Percentiles rank a stretch among this genome's conserved stretches.
Evolutionary conservation across 1,284 basidiomycete genomes (phyloP).

Genomic region (Mycena citricolor): DNA sequence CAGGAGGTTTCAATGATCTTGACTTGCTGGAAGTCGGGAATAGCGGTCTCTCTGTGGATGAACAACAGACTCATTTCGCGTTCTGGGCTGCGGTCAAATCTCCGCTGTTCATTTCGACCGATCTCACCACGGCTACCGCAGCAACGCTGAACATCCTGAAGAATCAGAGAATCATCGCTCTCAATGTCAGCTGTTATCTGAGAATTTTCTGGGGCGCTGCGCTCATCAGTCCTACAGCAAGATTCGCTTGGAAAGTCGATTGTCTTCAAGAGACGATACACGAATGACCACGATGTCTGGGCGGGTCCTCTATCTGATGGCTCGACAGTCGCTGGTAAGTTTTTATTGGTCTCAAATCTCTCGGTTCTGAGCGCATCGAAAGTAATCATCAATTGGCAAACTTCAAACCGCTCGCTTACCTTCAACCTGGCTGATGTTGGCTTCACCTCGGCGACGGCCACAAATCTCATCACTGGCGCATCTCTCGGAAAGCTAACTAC

Average conservation of each 20-base stretch:
- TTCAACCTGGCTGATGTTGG: conserved; percentile 44
- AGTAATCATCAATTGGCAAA: conserved; percentile 48
- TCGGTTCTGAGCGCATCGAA: too few relatives aligned
- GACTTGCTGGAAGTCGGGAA: conserved; percentile 52
- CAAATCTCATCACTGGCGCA: conserved; percentile 40
- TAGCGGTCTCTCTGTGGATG: conserved; percentile 38
- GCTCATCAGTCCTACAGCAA: conserved; percentile 37
- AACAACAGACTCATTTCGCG: conserved; percentile 49
- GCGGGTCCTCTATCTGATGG: conserved; percentile 49
- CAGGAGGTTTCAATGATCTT: conserved; percentile 33
- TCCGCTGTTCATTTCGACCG: conserved; percentile 46
- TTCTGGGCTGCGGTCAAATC: conserved; percentile 51
- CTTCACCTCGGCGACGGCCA: conserved; percentile 39
- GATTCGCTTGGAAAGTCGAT: conserved; percentile 48
- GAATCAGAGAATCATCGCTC: conserved; percentile 41
- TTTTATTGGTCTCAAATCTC: too few relatives aligned
- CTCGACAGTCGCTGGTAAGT: conserved; percentile 45
- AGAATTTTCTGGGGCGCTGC: background rate
- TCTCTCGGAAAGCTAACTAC: conserved; percentile 38
- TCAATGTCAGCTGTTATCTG: conserved; percentile 37
- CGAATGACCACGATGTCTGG: conserved; percentile 51
- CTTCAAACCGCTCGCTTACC: conserved; percentile 36
- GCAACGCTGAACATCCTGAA: conserved; percentile 39
- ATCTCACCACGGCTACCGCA: conserved; percentile 36
- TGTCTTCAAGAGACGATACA: conserved; percentile 46